These are phyloP conservation scores for Angophora floribunda DNA, from an alignment of 345 rosid genomes.

Conservation along the genomic window DNA sequence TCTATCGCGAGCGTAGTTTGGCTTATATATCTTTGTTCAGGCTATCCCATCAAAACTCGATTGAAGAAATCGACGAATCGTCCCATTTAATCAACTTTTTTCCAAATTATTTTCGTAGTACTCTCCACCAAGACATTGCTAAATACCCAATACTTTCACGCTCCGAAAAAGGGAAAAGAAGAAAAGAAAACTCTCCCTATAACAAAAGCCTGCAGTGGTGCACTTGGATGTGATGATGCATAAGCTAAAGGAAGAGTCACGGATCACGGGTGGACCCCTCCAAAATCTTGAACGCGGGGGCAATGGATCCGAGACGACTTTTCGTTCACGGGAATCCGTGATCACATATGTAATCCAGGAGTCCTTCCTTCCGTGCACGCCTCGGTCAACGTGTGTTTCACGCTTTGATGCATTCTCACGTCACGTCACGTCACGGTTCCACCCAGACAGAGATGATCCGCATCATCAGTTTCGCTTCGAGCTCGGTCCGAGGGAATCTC, in stretches of 20 bases:
- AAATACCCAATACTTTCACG: background rate
- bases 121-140: background rate
- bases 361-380: background rate
- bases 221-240: background rate
- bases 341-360: background rate
- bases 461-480: background rate
- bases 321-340: background rate
- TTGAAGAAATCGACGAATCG: background rate
- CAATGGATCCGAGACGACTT: background rate
- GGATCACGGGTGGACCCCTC: background rate
- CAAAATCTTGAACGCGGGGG: background rate
- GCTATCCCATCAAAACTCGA: background rate
- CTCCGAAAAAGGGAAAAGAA: background rate
- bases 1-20: background rate
- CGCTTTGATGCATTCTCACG: background rate
- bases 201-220: background rate
- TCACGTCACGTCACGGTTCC: background rate
- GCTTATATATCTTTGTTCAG: background rate
- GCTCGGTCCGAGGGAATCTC: background rate
- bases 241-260: background rate
- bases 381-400: background rate
- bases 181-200: background rate
- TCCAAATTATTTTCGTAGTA: background rate
- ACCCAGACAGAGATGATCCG: background rate
- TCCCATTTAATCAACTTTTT: background rate